Conservation (phyloP, 1,139 yeast genomes). For the Candida sp. region DNA sequence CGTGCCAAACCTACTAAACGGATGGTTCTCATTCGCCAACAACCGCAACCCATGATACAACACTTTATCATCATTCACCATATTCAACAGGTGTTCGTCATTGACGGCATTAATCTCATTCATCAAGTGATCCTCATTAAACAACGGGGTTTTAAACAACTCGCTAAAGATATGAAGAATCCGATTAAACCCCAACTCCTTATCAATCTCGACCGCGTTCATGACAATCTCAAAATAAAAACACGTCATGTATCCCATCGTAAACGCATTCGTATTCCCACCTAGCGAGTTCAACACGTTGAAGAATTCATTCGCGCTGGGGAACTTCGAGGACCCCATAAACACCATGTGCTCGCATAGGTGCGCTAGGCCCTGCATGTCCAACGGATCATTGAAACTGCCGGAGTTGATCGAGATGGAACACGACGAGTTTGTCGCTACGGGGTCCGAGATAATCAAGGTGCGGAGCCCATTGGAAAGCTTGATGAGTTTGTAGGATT, state of each 20-base stretch:
- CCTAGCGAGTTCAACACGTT: conserved; percentile 48
- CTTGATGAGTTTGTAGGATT: conserved; percentile 46
- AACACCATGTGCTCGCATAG: conserved; percentile 73
- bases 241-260: conserved; percentile 67
- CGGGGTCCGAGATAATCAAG: conserved; percentile 62
- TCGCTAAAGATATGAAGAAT: conserved; percentile 55
- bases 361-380: conserved; percentile 68
- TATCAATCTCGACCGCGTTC: conserved; percentile 22
- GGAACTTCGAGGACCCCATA: conserved; percentile 59
- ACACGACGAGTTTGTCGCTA: conserved; percentile 44
- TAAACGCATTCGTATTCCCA: conserved; percentile 67
- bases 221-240: conserved; percentile 65
- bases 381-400: conserved; percentile 62
- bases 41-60: conserved; percentile 62
- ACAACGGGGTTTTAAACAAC: conserved; percentile 50
- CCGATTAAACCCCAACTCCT: conserved; percentile 43
- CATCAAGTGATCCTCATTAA: conserved; percentile 41
- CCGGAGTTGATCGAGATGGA: conserved; percentile 59
- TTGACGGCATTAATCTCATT: conserved; percentile 64
- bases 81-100: conserved; percentile 64
- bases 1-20: conserved; percentile 50
- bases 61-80: conserved; percentile 43
- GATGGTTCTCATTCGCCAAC: conserved; percentile 46
- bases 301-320: conserved; percentile 50
- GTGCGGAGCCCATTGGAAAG: conserved; percentile 49